Evolutionary conservation across 768 basidiomycete genomes (phyloP), one percentile per base, ranked within the genome.

Genomic region (Tremella mesenterica): DNA sequence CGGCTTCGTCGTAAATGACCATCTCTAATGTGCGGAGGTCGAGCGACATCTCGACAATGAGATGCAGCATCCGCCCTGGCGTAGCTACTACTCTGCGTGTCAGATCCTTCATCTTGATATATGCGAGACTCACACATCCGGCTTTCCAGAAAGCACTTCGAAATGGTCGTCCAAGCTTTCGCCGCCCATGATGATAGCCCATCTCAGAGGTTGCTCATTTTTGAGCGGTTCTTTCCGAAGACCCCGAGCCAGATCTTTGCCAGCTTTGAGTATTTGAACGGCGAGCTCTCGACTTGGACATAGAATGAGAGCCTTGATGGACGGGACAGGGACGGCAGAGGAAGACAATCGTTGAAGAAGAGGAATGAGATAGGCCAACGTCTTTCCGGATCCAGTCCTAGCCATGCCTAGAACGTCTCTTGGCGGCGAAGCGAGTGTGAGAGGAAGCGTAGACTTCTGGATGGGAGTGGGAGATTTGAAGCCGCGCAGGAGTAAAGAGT

Each of bases 351-450:
- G 80, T 53, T 92, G 86, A 0, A 95, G 78, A 14, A 99, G 79
- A 46, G 95, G 95, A 23, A 97, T 77, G 79, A 97, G 82, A 71
- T 92, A 99, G 18, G 93, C 93, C 30, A 99, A 81, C 9, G 92
- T 92, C 76, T 97, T 97, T 55, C 95, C 95, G 1, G 91, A 95
- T 36, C 95, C 95, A 3, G 95, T 99, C 31, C 95, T 81, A 31
- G 95, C 93, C 95, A 97, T 99, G 36, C 89, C 93, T 13, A 97
- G 89, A 13, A 99, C 82, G 74, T 95, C 92, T 48, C 86, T 79
- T 8, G 91, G 89, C 34, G 92, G 90, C 36, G 80, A 82, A 12
- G 84, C 74, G 33, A 97, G 81, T 36, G 95, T 80, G 18, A 83
- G 77, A 5, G 95, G 95, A 41, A 99, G 87, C 2, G 90, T 77